Conservation (phyloP, 805 yeast species). For the Dipodascopsis tothii region DNA sequence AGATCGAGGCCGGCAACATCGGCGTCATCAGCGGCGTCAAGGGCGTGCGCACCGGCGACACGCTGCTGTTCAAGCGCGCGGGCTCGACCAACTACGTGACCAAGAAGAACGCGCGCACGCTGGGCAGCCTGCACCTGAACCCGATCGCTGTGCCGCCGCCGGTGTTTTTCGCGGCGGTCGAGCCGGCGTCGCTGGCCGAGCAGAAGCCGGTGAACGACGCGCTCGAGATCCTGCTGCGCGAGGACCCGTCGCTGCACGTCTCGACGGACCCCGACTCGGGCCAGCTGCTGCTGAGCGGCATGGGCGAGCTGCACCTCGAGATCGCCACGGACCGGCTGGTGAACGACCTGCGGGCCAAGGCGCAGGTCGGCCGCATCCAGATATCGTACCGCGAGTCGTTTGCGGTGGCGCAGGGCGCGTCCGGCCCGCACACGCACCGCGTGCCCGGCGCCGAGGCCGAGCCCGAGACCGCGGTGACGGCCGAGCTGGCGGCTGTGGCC, state of each 20-base stretch:
- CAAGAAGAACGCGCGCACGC: neutral
- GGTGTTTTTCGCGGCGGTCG: slow-evolving; percentile 76
- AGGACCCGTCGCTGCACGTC: slow-evolving; percentile 81
- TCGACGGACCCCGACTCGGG: slow-evolving; percentile 73
- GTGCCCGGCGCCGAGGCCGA: slow-evolving; percentile 27
- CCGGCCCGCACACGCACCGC: slow-evolving; percentile 25
- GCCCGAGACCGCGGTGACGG: slow-evolving; percentile 27
- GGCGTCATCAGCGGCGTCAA: slow-evolving; percentile 78
- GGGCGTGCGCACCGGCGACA: slow-evolving; percentile 82
- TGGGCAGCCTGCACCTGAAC: slow-evolving; percentile 36
- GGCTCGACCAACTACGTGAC: slow-evolving; percentile 33
- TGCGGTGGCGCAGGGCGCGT: slow-evolving; percentile 7
- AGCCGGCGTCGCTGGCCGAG: slow-evolving; percentile 79
- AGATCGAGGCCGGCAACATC: slow-evolving; percentile 69
- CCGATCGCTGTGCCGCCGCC: slow-evolving; percentile 89
- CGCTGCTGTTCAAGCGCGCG: slow-evolving; percentile 49
- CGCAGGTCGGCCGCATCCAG: slow-evolving; percentile 72
- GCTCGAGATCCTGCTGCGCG: slow-evolving; percentile 57
- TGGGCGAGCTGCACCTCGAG: slow-evolving; percentile 95
- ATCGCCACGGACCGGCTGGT: slow-evolving; percentile 72
- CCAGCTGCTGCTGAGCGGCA: slow-evolving; percentile 82
- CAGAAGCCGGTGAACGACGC: slow-evolving; percentile 65
- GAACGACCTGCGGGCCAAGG: slow-evolving; percentile 75
- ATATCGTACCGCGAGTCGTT: slow-evolving; percentile 83
- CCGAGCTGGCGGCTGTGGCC: slow-evolving; percentile 27